Percentiles rank a stretch among this genome's conserved stretches.
phyloP scores from a whole-genome alignment of 768 basidiomycete genomes.

The Rhodotorula graminis region DNA sequence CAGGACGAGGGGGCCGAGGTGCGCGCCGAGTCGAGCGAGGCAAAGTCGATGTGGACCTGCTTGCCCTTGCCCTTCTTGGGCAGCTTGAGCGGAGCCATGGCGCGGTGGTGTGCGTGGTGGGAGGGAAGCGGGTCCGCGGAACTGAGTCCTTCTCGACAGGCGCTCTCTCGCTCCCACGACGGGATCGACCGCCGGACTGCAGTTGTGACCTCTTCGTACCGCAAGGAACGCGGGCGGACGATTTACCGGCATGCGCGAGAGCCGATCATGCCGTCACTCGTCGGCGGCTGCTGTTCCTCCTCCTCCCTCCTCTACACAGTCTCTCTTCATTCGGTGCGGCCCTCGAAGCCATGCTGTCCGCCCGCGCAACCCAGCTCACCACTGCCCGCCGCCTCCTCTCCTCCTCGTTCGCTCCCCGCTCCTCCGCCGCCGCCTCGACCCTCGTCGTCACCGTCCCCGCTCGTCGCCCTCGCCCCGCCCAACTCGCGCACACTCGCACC shows the following conservation, averaged over 20 bases:
- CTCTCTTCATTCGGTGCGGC: not conserved
- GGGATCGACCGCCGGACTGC: too few relatives aligned
- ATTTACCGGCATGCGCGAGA: too few relatives aligned
- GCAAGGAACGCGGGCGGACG: too few relatives aligned
- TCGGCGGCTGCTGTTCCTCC: not conserved
- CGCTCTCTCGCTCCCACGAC: too few relatives aligned
- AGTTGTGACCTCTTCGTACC: too few relatives aligned
- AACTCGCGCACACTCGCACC: not conserved
- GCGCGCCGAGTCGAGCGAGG: slow-evolving; percentile 11
- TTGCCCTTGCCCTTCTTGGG: slow-evolving; percentile 20
- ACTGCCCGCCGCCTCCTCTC: not conserved
- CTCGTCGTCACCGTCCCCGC: not conserved
- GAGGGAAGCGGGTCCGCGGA: too few relatives aligned
- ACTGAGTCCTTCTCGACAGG: too few relatives aligned
- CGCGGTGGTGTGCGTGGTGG: not conserved
- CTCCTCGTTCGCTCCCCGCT: not conserved
- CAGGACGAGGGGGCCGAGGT: slow-evolving; percentile 1
- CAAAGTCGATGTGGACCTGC: slow-evolving; percentile 25
- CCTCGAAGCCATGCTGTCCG: not conserved
- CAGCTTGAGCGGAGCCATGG: slow-evolving; percentile 7
- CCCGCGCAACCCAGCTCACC: not conserved
- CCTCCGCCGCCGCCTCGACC: not conserved
- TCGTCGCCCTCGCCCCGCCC: not conserved
- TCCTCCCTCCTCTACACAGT: not conserved
- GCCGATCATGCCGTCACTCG: too few relatives aligned